Conservation (phyloP, 768 basidiomycete species). For the Mycena haematopus region DNA sequence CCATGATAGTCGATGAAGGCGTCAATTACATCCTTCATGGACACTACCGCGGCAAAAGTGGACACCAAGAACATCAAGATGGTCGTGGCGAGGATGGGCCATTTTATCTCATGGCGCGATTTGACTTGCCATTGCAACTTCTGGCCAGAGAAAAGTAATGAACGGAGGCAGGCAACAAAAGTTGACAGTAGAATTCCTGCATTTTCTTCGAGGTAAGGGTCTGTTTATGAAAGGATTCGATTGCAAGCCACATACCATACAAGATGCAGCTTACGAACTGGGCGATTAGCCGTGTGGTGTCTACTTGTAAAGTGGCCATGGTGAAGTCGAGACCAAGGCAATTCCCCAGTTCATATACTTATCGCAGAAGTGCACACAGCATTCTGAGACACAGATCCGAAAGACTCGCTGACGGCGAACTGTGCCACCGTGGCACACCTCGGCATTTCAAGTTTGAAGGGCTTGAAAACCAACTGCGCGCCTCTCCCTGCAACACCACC, state of each 20-base stretch:
- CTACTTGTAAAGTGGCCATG: constrained; percentile 17
- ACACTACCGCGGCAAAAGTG: constrained; percentile 10
- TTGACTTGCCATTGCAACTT: background rate
- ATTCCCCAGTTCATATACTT: no score
- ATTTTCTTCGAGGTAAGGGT: no score
- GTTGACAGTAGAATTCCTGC: constrained; percentile 20
- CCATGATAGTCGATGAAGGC: constrained; percentile 18
- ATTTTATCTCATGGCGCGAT: constrained; percentile 16
- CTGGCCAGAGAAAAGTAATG: constrained; percentile 16
- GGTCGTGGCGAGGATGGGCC: constrained; percentile 10
- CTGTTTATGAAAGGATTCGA: no score
- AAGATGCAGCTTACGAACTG: constrained; percentile 20
- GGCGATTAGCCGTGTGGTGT: constrained; percentile 20
- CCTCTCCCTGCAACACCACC: no score
- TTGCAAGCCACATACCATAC: constrained; percentile 4
- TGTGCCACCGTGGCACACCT: no score
- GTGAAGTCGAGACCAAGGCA: no score
- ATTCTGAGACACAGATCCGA: no score
- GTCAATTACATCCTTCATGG: constrained; percentile 16
- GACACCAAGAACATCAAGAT: constrained; percentile 19
- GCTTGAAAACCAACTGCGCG: no score
- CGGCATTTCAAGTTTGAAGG: no score
- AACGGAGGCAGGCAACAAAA: constrained; percentile 19
- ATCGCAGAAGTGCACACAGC: no score
- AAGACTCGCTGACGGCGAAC: no score